Conservation (phyloP, 2,329 filamentous ascomycete species). For the Pestalotiopsis sp. region DNA sequence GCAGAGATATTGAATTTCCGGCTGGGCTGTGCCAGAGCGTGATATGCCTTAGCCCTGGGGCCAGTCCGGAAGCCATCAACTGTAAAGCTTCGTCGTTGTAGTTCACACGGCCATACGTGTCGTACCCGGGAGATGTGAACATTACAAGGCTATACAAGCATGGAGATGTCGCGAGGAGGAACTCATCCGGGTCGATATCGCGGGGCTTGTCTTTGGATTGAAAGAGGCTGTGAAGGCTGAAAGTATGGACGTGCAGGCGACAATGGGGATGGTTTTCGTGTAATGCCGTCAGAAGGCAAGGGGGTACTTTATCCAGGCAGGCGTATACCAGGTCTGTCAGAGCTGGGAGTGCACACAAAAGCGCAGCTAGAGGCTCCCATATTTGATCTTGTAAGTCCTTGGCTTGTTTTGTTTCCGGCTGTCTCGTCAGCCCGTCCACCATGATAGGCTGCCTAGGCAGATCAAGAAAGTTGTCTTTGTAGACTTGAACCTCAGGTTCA, state of each 20-base stretch:
- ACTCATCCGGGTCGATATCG: slow-evolving; percentile 3
- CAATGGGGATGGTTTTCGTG: background rate
- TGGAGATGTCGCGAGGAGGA: background rate
- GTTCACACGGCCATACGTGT: background rate
- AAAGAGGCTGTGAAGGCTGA: background rate
- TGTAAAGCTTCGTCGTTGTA: slow-evolving; percentile 1
- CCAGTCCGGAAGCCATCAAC: background rate
- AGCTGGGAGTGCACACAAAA: background rate
- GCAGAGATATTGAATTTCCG: background rate
- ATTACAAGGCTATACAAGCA: background rate
- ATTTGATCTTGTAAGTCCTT: background rate
- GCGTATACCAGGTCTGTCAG: background rate
- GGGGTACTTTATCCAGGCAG: background rate
- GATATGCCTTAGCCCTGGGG: background rate
- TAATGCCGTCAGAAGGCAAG: background rate
- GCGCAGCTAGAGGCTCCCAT: background rate
- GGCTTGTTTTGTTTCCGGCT: background rate
- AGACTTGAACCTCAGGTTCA: background rate
- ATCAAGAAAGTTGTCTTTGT: background rate
- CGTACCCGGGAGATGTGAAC: background rate
- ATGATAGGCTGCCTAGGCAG: background rate
- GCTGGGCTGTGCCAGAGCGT: background rate
- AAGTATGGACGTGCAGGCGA: slow-evolving; percentile 1
- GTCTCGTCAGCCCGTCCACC: background rate
- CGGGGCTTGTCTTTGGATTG: background rate